Evolutionary conservation across 148 eudicot species (phyloP).

Genomic region (Cornus florida): DNA sequence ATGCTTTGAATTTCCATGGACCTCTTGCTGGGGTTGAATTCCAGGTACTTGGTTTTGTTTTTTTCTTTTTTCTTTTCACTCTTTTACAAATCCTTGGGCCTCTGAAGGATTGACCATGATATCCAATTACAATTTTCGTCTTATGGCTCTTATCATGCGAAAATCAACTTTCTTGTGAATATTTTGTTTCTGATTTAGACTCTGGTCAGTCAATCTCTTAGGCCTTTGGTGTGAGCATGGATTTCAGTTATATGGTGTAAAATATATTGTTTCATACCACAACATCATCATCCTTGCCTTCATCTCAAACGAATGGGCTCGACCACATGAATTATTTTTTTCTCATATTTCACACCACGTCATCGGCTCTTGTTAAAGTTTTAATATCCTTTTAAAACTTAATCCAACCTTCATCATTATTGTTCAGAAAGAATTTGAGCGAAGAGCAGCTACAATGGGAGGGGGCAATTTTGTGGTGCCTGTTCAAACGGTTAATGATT

Average conservation of each 20-base stretch:
- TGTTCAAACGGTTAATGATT: slow-evolving; percentile 81
- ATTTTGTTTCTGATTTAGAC: background rate
- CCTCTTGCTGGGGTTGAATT: slow-evolving; percentile 90
- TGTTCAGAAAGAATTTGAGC: slow-evolving; percentile 76
- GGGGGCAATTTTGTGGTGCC: slow-evolving; percentile 97
- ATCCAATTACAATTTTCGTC: background rate
- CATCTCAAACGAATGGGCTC: no score
- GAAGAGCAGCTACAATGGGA: slow-evolving; percentile 85
- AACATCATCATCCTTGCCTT: background rate
- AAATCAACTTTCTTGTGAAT: background rate
- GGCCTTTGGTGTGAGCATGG: background rate
- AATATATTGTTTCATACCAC: background rate
- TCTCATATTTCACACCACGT: background rate
- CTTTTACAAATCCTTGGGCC: background rate
- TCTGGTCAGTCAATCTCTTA: background rate
- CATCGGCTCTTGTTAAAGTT: background rate
- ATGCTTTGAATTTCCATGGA: slow-evolving; percentile 63
- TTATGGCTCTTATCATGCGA: no score
- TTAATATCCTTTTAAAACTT: background rate
- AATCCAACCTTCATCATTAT: background rate
- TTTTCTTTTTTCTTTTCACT: background rate
- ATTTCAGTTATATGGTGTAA: background rate
- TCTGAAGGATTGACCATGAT: background rate
- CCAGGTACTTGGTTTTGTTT: slow-evolving; percentile 56
- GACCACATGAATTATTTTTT: no score